Conservation (phyloP, 345 rosid species). For the Gossypium ekmanianum region DNA sequence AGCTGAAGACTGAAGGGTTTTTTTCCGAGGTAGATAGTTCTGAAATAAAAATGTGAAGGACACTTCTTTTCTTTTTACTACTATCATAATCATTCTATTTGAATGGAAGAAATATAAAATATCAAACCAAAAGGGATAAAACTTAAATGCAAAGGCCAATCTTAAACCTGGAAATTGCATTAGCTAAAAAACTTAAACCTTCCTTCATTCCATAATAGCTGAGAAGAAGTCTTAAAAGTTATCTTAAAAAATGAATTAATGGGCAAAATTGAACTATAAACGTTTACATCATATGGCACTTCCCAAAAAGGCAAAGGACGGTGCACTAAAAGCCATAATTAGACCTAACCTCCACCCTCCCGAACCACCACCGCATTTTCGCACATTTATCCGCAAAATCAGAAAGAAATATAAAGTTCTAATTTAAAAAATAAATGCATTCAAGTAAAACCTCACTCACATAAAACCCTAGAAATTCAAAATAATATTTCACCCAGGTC, state of each 20-base stretch:
- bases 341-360: background rate
- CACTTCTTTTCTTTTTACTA: background rate
- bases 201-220: background rate
- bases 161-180: background rate
- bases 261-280: background rate
- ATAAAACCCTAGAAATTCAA: slow-evolving; percentile 1
- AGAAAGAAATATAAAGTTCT: background rate
- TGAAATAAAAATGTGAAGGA: background rate
- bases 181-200: background rate
- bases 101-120: background rate
- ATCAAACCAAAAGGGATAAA: background rate
- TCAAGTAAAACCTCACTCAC: background rate
- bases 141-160: background rate
- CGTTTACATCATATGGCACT: background rate
- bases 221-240: background rate
- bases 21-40: background rate
- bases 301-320: background rate
- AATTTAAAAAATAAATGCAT: background rate
- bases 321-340: background rate
- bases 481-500: background rate
- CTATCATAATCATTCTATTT: background rate
- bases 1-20: background rate
- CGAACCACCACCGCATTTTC: background rate
- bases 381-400: background rate
- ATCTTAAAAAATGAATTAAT: background rate